phyloP scores from a whole-genome alignment of 2,329 filamentous ascomycete species.

The Claviceps cyperi region DNA sequence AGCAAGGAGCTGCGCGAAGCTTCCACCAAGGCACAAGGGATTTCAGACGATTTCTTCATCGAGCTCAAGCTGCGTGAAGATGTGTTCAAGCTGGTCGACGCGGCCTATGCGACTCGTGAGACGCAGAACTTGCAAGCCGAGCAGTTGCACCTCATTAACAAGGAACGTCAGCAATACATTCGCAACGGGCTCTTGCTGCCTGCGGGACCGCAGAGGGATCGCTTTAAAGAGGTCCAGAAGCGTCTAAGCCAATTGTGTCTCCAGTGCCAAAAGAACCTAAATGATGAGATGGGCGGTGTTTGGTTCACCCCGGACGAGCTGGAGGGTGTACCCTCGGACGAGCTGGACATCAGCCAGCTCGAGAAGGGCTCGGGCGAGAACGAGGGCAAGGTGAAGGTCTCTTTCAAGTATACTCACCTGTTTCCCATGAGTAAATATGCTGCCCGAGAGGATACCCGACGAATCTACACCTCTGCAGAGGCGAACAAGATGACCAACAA shows the following conservation, averaged over 20 bases:
- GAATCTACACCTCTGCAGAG: conserved; percentile 22
- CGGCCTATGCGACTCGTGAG: conserved; percentile 37
- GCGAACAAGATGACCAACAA: conserved; percentile 47
- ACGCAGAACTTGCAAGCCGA: conserved; percentile 49
- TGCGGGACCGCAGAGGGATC: conserved; percentile 53
- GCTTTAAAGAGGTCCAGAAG: conserved; percentile 81
- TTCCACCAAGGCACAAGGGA: conserved; percentile 59
- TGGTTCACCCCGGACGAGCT: conserved; percentile 66
- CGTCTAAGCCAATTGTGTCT: conserved; percentile 60
- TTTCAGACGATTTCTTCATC: conserved; percentile 64
- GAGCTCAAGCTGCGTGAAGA: conserved; percentile 73
- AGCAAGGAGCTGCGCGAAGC: conserved; percentile 57
- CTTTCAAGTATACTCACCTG: conserved; percentile 73
- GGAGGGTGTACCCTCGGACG: conserved; percentile 59
- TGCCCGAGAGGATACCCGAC: conserved; percentile 51
- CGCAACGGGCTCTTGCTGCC: conserved; percentile 61
- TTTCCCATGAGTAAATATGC: conserved; percentile 70
- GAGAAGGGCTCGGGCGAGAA: conserved; percentile 60
- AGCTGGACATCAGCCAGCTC: conserved; percentile 45
- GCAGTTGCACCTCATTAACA: conserved; percentile 57
- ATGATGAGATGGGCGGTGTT: conserved; percentile 67
- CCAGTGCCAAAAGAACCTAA: conserved; percentile 64
- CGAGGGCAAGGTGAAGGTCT: conserved; percentile 59
- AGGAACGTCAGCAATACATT: conserved; percentile 64
- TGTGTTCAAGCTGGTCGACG: conserved; percentile 53